Percentiles rank a stretch among this genome's conserved stretches.
Conservation (phyloP, 768 basidiomycete species). For the Roridomyces roridus region DNA sequence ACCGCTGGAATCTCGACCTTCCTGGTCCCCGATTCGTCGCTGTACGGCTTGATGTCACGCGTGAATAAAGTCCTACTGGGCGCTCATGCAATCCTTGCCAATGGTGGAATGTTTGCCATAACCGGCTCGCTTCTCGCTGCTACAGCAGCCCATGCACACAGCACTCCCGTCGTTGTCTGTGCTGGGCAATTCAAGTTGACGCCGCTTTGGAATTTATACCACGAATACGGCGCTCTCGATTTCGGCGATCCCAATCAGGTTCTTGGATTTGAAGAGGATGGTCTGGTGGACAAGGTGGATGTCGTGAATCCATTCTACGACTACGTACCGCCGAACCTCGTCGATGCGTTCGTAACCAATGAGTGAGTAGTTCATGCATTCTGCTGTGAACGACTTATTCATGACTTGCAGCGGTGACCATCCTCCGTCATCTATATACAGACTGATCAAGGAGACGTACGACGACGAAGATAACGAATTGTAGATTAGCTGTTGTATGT, state of each 20-base stretch:
- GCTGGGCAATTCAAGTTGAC: conserved; percentile 97
- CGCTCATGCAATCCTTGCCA: conserved; percentile 94
- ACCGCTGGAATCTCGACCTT: conserved; percentile 90
- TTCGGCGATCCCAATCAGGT: conserved; percentile 70
- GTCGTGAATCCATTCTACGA: conserved; percentile 97
- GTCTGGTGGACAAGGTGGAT: conserved; percentile 85
- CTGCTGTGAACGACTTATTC: not conserved
- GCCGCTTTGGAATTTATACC: conserved; percentile 87
- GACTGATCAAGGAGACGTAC: conserved; percentile 91
- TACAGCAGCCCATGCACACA: conserved; percentile 86
- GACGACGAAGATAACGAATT: conserved; percentile 94
- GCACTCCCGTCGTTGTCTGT: conserved; percentile 91
- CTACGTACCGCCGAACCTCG: conserved; percentile 90
- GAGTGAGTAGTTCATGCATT: conserved; percentile 77
- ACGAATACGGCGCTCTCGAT: conserved; percentile 84
- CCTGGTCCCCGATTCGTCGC: conserved; percentile 94
- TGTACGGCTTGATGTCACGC: conserved; percentile 95
- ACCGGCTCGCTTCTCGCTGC: conserved; percentile 86
- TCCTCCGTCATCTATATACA: conserved; percentile 92
- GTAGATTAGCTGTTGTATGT: conserved; percentile 37
- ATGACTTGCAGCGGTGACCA: conserved; percentile 80
- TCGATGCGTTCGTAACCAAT: conserved; percentile 95
- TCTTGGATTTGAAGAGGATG: conserved; percentile 79
- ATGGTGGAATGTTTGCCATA: conserved; percentile 93
- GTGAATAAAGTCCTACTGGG: conserved; percentile 97